phyloP scores from a whole-genome alignment of 495 filamentous ascomycete species.

The Xylaria sp. region DNA sequence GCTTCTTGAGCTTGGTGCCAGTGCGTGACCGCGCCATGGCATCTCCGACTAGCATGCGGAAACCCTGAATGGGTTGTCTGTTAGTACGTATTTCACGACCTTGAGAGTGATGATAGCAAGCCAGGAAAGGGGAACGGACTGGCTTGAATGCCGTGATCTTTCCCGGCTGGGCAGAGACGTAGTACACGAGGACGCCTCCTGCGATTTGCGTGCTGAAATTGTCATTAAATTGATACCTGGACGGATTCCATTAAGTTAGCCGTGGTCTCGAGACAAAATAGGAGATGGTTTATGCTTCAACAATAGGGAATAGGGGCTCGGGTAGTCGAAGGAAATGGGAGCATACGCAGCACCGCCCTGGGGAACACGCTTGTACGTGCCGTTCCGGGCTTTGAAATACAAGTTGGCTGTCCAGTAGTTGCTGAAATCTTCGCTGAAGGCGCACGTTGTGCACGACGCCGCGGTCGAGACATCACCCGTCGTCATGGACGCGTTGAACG shows the following conservation, averaged over 20 bases:
- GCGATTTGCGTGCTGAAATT: slow-evolving; percentile 54
- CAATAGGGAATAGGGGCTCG: background rate
- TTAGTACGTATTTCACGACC: background rate
- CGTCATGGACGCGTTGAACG: slow-evolving; percentile 54
- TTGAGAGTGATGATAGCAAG: background rate
- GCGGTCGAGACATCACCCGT: slow-evolving; percentile 47
- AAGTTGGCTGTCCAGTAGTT: slow-evolving; percentile 64
- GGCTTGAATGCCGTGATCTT: slow-evolving; percentile 62
- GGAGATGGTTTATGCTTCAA: background rate
- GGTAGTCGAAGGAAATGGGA: background rate
- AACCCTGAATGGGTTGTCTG: slow-evolving; percentile 43
- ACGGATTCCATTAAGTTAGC: background rate
- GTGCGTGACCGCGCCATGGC: slow-evolving; percentile 48
- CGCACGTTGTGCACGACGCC: slow-evolving; percentile 51
- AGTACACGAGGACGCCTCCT: slow-evolving; percentile 61
- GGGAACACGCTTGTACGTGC: slow-evolving; percentile 57
- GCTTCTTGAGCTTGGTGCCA: slow-evolving; percentile 47
- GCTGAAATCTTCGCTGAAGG: slow-evolving; percentile 52
- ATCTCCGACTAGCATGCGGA: slow-evolving; percentile 62
- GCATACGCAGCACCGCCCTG: slow-evolving; percentile 50
- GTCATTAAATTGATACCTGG: slow-evolving; percentile 53
- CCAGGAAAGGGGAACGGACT: slow-evolving; percentile 35
- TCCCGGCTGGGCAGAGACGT: slow-evolving; percentile 59
- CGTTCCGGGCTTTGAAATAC: slow-evolving; percentile 60
- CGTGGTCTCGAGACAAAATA: background rate